Base-by-base conservation (phyloP, 768 basidiomycete species). In the Leccinum olivaceopallidum region DNA sequence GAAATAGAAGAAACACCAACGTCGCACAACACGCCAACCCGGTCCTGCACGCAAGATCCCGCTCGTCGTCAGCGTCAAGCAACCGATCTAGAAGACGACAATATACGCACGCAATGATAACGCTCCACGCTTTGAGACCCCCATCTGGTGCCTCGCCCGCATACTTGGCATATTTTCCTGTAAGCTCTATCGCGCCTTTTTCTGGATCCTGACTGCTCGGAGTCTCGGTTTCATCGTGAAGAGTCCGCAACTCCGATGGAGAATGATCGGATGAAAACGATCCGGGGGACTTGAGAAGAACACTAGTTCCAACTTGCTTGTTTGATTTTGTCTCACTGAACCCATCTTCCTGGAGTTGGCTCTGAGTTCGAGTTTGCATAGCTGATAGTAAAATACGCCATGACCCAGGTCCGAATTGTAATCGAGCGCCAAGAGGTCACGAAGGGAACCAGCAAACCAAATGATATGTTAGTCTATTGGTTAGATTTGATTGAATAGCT, bases 11-110 rank as follows among this genome's bases (percentile, higher is more conserved):
- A 42, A 28, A 16, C 30, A 67, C 75, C 61, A 60, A 81, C 74
- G 82, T 79, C 20, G 81, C 75, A 59, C 78, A 78, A 6, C 75
- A 73, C 34, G 70, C 73, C 57, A 70, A 56, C 37, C 44, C 30
- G 1, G 68, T 65, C 54, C 70, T 71, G 47, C 13, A 60, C 2
- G 49, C 5, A 24, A 5, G 20, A 49, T 9, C 20, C 22, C 14
- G 36, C 44, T n/a, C 9, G 12, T 24, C 8, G 20, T 69, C 53
- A 69, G 47, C 16, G 13, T 14, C 18, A 3, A 2, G 18, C 2
- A 37, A 5, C 6, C 8, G 2, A 22, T 24, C 24, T 3, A 34
- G 14, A 36, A 32, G 3, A 37, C 2, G 20, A 13, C 6, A 24
- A 2, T 13, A 2, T 20, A 65, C 73, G 53, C 10, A 74, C 73